These are phyloP conservation scores for Apiotrichum laibachii DNA, from an alignment of 1,284 basidiomycete genomes.

Conservation along the genomic window DNA sequence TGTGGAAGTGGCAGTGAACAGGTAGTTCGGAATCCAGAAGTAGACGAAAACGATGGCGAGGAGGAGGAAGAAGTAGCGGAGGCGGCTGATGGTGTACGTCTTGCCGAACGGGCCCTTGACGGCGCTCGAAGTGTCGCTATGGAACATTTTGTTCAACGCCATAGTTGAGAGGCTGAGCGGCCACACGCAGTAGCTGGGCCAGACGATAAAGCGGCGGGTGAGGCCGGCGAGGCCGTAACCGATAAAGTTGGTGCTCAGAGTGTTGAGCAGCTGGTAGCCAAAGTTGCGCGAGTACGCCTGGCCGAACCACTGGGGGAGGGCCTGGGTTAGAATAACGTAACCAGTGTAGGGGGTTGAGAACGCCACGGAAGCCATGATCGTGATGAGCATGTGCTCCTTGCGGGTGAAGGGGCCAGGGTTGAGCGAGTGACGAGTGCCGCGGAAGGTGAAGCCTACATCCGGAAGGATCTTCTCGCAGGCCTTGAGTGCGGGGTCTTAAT, in stretches of 20 bases:
- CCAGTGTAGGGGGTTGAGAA: conserved; percentile 48
- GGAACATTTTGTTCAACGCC: conserved; percentile 53
- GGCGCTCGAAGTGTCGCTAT: conserved; percentile 41
- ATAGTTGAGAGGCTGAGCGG: conserved; percentile 53
- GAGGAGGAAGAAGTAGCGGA: conserved; percentile 46
- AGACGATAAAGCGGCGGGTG: conserved; percentile 54
- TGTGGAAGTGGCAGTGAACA: conserved; percentile 54
- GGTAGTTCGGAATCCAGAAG: conserved; percentile 51
- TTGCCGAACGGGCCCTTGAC: conserved; percentile 46
- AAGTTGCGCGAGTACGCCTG: conserved; percentile 44
- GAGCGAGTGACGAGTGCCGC: conserved; percentile 23
- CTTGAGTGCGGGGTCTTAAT: conserved; percentile 30
- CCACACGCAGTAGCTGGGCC: conserved; percentile 54
- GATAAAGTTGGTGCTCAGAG: conserved; percentile 54
- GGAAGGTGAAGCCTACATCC: not conserved
- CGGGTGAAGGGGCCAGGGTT: conserved; percentile 57
- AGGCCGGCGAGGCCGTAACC: conserved; percentile 57
- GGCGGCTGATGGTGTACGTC: conserved; percentile 45
- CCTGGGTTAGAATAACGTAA: conserved; percentile 47
- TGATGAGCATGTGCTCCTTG: conserved; percentile 47
- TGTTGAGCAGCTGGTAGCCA: conserved; percentile 49
- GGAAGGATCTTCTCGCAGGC: conserved; percentile 18
- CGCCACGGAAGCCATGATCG: conserved; percentile 51
- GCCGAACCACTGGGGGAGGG: conserved; percentile 39
- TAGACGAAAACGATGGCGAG: conserved; percentile 44